Evolutionary conservation across 805 yeast genomes (phyloP).

Genomic region (Metahyphopichia silvanorum): DNA sequence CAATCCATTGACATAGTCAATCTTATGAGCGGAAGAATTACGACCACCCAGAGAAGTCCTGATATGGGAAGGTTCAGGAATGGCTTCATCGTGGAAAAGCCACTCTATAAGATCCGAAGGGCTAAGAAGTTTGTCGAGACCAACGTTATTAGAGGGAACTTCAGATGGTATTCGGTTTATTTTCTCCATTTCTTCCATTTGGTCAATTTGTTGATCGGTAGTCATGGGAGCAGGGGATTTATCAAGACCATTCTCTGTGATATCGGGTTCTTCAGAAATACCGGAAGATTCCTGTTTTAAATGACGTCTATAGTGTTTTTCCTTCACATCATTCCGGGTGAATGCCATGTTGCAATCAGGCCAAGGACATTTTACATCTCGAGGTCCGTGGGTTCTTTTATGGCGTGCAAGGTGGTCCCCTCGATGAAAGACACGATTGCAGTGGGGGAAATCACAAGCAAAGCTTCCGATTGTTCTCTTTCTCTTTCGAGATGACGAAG

Average conservation of each 20-base stretch:
- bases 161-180: slow-evolving; percentile 12
- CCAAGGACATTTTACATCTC: slow-evolving; percentile 10
- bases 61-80: no score
- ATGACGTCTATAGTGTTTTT: slow-evolving; percentile 19
- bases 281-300: no score
- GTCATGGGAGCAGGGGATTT: no score
- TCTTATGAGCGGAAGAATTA: background rate
- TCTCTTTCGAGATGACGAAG: no score
- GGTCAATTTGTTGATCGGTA: background rate
- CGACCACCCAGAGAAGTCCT: no score
- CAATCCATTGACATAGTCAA: slow-evolving; percentile 9
- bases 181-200: slow-evolving; percentile 1
- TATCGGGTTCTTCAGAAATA: background rate
- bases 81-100: slow-evolving; percentile 22
- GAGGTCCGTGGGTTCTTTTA: slow-evolving; percentile 4
- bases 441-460: background rate
- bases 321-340: slow-evolving; percentile 17
- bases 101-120: slow-evolving; percentile 30
- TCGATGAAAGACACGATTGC: background rate
- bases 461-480: background rate
- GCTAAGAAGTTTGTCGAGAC: no score
- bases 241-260: background rate
- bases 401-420: background rate
- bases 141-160: no score
- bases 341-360: slow-evolving; percentile 16